Evolutionary conservation across 2,329 filamentous ascomycete species (phyloP).

Genomic region (Pezicula carpinea): DNA sequence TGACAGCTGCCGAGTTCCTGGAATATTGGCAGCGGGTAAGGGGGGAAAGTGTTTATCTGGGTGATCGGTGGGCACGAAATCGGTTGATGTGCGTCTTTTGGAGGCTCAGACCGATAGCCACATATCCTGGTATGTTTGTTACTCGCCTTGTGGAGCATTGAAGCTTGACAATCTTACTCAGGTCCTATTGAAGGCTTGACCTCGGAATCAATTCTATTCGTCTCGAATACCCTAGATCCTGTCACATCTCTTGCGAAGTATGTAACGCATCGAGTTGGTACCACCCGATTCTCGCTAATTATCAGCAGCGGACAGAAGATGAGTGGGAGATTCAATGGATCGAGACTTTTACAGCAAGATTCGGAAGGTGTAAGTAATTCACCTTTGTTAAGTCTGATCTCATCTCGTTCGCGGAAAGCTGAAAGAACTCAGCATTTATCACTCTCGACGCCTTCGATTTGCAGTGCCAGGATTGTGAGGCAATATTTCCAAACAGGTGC

Average conservation of each 20-base stretch:
- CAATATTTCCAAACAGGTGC: constrained; percentile 32
- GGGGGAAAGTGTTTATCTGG: too few species aligned
- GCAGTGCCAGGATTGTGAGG: constrained; percentile 27
- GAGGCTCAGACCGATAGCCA: too few species aligned
- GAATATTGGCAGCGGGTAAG: not conserved
- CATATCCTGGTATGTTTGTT: too few species aligned
- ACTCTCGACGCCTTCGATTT: constrained; percentile 26
- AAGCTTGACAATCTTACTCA: not conserved
- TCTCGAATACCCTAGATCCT: constrained; percentile 28
- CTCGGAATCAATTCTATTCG: constrained; percentile 26
- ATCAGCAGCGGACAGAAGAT: too few species aligned
- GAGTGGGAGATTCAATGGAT: not conserved
- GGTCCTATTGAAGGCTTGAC: constrained; percentile 26
- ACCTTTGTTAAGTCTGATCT: not conserved
- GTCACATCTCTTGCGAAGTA: constrained; percentile 25
- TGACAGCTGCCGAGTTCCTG: not conserved
- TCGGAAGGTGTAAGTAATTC: constrained; percentile 15
- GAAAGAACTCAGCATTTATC: constrained; percentile 36
- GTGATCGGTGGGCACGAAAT: too few species aligned
- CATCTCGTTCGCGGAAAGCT: not conserved
- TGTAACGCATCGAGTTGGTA: too few species aligned
- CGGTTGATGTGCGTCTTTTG: too few species aligned
- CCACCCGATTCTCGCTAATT: too few species aligned
- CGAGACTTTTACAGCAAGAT: constrained; percentile 15
- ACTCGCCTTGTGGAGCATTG: too few species aligned